These are phyloP conservation scores for Ceratobasidium sp. DNA, from an alignment of 1,284 basidiomycete genomes.

Conservation along the genomic window DNA sequence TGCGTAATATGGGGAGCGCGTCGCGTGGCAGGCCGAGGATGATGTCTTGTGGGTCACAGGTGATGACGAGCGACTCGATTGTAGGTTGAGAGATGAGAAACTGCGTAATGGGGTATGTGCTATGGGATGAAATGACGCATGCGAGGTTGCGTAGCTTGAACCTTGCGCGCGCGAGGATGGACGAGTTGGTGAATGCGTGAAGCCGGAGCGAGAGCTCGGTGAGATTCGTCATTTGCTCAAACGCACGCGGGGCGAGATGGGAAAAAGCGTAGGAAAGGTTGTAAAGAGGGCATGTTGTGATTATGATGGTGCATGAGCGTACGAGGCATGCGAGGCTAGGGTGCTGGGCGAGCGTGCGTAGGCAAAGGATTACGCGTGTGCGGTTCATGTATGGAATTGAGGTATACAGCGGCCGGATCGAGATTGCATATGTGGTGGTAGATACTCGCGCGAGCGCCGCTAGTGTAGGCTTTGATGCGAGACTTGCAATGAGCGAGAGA, in stretches of 20 bases:
- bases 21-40: background rate
- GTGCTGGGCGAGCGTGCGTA: background rate
- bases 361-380: background rate
- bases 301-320: background rate
- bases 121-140: background rate
- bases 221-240: constrained; percentile 10
- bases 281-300: background rate
- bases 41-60: background rate
- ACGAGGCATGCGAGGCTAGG: background rate
- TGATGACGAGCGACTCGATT: constrained; percentile 20
- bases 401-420: constrained; percentile 25
- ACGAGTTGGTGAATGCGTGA: background rate
- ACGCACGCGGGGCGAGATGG: background rate
- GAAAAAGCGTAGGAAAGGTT: background rate
- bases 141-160: background rate
- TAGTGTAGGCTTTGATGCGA: background rate
- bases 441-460: background rate
- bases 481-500: constrained; percentile 4
- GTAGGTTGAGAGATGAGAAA: constrained; percentile 26
- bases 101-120: background rate
- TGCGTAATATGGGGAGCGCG: background rate
- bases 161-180: background rate
- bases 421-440: background rate
- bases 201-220: constrained; percentile 18
- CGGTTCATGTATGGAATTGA: background rate